Conservation (phyloP, 2,329 filamentous ascomycete species). For the Apiospora malaysiana region DNA sequence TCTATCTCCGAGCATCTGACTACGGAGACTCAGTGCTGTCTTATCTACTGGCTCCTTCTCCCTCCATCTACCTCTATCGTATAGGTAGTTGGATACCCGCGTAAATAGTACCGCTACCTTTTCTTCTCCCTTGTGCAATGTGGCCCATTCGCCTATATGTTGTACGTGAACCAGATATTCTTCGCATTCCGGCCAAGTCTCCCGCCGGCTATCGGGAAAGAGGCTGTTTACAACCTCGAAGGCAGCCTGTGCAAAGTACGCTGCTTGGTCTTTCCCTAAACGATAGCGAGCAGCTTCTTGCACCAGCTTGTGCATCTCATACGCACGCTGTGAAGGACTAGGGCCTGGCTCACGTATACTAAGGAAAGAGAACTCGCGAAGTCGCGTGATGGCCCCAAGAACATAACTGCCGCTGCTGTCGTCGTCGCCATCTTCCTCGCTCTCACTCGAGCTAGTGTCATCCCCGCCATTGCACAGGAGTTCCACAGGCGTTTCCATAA, state of each 20-base stretch:
- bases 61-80: constrained; percentile 32
- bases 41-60: constrained; percentile 34
- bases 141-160: constrained; percentile 33
- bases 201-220: constrained; percentile 29
- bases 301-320: constrained; percentile 41
- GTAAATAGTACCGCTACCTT: constrained; percentile 26
- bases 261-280: constrained; percentile 27
- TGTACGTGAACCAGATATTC: constrained; percentile 38
- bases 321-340: constrained; percentile 25
- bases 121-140: constrained; percentile 28
- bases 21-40: constrained; percentile 27
- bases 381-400: constrained; percentile 33
- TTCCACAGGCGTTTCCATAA: neutral
- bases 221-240: constrained; percentile 29
- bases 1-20: constrained; percentile 30
- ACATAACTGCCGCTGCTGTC: constrained; percentile 23
- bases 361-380: constrained; percentile 44
- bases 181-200: constrained; percentile 34
- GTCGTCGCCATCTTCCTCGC: neutral
- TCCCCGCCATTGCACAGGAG: neutral
- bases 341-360: constrained; percentile 20
- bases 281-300: constrained; percentile 36
- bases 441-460: neutral
- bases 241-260: constrained; percentile 33
- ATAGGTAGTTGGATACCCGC: constrained; percentile 32